Percentiles rank a stretch among this genome's conserved stretches.
Evolutionary conservation across 768 basidiomycete species (phyloP).

Genomic region (Cystobasidium tubakii): DNA sequence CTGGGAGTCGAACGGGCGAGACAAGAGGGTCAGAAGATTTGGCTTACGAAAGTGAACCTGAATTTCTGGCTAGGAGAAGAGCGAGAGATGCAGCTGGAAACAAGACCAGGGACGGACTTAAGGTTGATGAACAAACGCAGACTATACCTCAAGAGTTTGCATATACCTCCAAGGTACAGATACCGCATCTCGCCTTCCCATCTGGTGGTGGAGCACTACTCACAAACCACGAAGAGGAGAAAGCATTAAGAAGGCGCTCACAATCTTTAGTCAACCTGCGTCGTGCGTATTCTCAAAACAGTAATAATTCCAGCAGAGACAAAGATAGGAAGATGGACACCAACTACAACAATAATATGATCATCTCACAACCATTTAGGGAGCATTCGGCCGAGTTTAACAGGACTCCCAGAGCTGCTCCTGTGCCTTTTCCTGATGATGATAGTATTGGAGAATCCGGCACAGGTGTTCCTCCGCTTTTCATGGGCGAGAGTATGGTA

Average conservation of each 20-base stretch:
- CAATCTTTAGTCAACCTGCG: slow-evolving; percentile 20
- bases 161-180: background rate
- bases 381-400: background rate
- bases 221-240: slow-evolving; percentile 1
- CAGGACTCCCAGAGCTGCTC: slow-evolving; percentile 14
- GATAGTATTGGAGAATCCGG: background rate
- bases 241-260: slow-evolving; percentile 8
- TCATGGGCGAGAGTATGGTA: background rate
- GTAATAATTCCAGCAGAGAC: background rate
- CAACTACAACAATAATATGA: background rate
- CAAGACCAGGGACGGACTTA: background rate
- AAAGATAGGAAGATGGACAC: background rate
- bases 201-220: background rate
- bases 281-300: background rate
- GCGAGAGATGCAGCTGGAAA: background rate
- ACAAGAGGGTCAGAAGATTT: background rate
- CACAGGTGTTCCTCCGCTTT: background rate
- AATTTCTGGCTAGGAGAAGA: background rate
- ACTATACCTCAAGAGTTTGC: background rate
- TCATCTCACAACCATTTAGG: slow-evolving; percentile 15
- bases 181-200: slow-evolving; percentile 1
- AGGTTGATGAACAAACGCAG: background rate
- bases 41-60: slow-evolving; percentile 23
- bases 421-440: slow-evolving; percentile 7
- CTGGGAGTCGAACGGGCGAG: background rate